phyloP scores from a whole-genome alignment of 257 asterid species.

The Leptodermis oblonga region DNA sequence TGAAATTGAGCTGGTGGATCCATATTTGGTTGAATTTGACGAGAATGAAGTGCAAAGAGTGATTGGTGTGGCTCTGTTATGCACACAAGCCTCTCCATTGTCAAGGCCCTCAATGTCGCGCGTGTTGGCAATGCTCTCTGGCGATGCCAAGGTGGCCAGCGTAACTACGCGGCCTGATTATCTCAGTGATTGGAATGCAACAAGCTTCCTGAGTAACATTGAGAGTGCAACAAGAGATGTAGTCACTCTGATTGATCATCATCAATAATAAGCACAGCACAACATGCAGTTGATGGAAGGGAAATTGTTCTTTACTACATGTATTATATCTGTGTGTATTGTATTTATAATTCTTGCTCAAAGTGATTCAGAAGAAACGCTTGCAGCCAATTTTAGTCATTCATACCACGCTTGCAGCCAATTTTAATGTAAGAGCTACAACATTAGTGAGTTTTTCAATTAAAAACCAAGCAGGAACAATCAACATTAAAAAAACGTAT shows the following conservation, averaged over 20 bases:
- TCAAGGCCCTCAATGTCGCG: slow-evolving; percentile 27
- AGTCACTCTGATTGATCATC: neutral
- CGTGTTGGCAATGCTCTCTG: slow-evolving; percentile 22
- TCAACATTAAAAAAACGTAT: too few relatives aligned
- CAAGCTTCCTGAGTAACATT: slow-evolving; percentile 13
- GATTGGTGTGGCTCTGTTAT: slow-evolving; percentile 21
- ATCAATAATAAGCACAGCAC: neutral
- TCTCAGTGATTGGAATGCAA: slow-evolving; percentile 21
- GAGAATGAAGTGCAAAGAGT: slow-evolving; percentile 19
- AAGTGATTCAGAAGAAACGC: too few relatives aligned
- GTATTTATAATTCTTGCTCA: too few relatives aligned
- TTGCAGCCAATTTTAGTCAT: too few relatives aligned
- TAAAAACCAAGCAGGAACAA: too few relatives aligned
- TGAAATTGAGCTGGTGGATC: slow-evolving; percentile 14
- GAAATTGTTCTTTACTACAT: too few relatives aligned
- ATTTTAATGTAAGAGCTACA: too few relatives aligned
- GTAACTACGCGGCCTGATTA: slow-evolving; percentile 20
- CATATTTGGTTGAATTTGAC: neutral
- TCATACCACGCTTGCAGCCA: too few relatives aligned
- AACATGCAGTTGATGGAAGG: too few relatives aligned
- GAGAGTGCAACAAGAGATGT: neutral
- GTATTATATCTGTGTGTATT: too few relatives aligned
- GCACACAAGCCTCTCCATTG: slow-evolving; percentile 25
- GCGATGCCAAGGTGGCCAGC: slow-evolving; percentile 11
- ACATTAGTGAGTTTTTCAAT: too few relatives aligned